Evolutionary conservation across 352 stramenopile species (phyloP).

Genomic region (Pythium monospermum): DNA sequence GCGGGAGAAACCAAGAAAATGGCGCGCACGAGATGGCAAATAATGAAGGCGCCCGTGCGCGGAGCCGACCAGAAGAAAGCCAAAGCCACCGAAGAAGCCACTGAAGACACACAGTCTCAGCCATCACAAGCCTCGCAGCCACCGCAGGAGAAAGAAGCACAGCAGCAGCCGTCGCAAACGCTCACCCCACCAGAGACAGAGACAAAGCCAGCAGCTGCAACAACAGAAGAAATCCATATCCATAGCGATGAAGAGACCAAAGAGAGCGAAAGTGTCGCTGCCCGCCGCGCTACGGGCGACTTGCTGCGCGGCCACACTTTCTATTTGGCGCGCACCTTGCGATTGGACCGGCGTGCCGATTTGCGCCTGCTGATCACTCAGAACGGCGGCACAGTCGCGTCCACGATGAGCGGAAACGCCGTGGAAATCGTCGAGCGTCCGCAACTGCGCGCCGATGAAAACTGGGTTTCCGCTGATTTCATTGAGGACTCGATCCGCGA

Average conservation of each 20-base stretch:
- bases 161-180: no score
- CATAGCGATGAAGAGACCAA: constrained; percentile 12
- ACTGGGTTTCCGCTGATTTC: constrained; percentile 45
- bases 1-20: no score
- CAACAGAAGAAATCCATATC: no score
- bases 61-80: not conserved
- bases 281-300: not conserved
- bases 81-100: not conserved
- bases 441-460: constrained; percentile 17
- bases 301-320: constrained; percentile 36
- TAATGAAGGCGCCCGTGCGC: not conserved
- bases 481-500: constrained; percentile 40
- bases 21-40: not conserved
- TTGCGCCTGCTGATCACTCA: constrained; percentile 25
- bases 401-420: not conserved
- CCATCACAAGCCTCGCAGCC: no score
- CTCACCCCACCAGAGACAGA: not conserved
- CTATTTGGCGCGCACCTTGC: constrained; percentile 31
- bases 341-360: constrained; percentile 17
- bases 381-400: constrained; percentile 32
- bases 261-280: not conserved
- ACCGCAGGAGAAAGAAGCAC: no score
- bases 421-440: constrained; percentile 41
- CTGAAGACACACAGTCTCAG: no score
- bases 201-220: not conserved